A percentile compares a stretch with the other conserved stretches of the same genome.
phyloP scores from a whole-genome alignment of 176 grass and related monocot species.

The Ensete glaucum region DNA sequence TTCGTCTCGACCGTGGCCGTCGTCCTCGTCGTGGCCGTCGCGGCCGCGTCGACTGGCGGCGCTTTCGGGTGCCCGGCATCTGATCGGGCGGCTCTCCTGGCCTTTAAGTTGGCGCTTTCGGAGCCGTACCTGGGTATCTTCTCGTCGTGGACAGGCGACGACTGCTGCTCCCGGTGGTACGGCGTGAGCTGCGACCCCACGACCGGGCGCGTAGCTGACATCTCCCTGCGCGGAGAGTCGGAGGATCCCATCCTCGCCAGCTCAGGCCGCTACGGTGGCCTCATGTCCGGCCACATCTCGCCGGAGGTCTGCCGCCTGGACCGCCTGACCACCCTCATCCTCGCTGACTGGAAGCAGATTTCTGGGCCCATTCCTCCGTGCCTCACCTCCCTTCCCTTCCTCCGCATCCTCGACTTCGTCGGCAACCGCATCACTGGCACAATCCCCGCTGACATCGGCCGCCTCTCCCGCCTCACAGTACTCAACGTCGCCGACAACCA shows the following conservation, averaged over 20 bases:
- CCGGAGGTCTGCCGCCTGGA: constrained; percentile 55
- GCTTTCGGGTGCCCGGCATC: constrained; percentile 12
- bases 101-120: constrained; percentile 59
- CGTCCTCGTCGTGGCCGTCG: background rate
- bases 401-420: constrained; percentile 42
- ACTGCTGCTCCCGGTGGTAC: constrained; percentile 32
- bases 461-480: constrained; percentile 37
- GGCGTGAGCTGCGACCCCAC: constrained; percentile 81
- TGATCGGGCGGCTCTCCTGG: constrained; percentile 51
- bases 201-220: constrained; percentile 51
- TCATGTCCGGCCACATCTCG: constrained; percentile 86
- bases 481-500: constrained; percentile 53
- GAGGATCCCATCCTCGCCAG: constrained; percentile 63
- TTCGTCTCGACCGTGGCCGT: background rate
- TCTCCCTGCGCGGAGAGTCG: constrained; percentile 71
- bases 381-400: constrained; percentile 30
- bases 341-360: constrained; percentile 47
- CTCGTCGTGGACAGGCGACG: constrained; percentile 53
- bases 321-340: constrained; percentile 39
- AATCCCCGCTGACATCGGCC: constrained; percentile 24
- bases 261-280: constrained; percentile 34
- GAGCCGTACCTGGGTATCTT: constrained; percentile 71
- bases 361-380: constrained; percentile 45
- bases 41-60: too few relatives aligned
- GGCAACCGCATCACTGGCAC: constrained; percentile 46